Percentiles rank a stretch among this genome's conserved stretches.
Conservation (phyloP, 2,329 filamentous ascomycete species). For the Fusarium sp. region DNA sequence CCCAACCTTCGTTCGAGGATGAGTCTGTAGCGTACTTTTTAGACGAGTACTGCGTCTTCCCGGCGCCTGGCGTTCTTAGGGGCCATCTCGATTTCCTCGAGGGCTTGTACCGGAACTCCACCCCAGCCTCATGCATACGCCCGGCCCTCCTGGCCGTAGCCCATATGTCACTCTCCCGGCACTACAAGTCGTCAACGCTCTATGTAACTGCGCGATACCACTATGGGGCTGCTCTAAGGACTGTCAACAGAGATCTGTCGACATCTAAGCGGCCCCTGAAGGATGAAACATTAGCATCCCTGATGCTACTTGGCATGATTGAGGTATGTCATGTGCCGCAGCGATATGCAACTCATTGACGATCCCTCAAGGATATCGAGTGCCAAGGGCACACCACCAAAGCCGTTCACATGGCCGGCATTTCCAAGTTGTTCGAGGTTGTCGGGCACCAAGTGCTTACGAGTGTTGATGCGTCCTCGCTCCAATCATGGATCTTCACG, state of each 20-base stretch:
- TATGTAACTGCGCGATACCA: slow-evolving; percentile 29
- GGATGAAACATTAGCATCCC: slow-evolving; percentile 29
- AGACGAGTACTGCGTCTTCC: slow-evolving; percentile 25
- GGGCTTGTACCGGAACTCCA: slow-evolving; percentile 22
- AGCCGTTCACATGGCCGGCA: slow-evolving; percentile 33
- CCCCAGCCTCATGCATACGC: slow-evolving; percentile 26
- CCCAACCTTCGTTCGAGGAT: slow-evolving; percentile 38
- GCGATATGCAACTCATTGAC: slow-evolving; percentile 15
- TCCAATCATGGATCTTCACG: slow-evolving; percentile 33
- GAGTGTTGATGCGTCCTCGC: slow-evolving; percentile 1
- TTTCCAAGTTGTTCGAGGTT: slow-evolving; percentile 31
- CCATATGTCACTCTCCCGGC: slow-evolving; percentile 32
- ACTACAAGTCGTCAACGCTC: slow-evolving; percentile 36
- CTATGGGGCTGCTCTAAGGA: slow-evolving; percentile 28
- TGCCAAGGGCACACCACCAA: slow-evolving; percentile 35
- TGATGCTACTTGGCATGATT: slow-evolving; percentile 38
- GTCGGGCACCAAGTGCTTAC: slow-evolving; percentile 24
- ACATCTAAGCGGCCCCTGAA: slow-evolving; percentile 16
- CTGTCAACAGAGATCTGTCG: slow-evolving; percentile 34
- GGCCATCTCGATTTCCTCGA: slow-evolving; percentile 34
- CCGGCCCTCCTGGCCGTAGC: slow-evolving; percentile 29
- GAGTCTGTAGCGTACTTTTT: slow-evolving; percentile 31
- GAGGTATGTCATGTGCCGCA: slow-evolving; percentile 16
- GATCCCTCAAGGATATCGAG: slow-evolving; percentile 29
- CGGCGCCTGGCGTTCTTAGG: slow-evolving; percentile 13